Evolutionary conservation across 345 rosid species (phyloP).

Genomic region (Dipteronia dyeriana): DNA sequence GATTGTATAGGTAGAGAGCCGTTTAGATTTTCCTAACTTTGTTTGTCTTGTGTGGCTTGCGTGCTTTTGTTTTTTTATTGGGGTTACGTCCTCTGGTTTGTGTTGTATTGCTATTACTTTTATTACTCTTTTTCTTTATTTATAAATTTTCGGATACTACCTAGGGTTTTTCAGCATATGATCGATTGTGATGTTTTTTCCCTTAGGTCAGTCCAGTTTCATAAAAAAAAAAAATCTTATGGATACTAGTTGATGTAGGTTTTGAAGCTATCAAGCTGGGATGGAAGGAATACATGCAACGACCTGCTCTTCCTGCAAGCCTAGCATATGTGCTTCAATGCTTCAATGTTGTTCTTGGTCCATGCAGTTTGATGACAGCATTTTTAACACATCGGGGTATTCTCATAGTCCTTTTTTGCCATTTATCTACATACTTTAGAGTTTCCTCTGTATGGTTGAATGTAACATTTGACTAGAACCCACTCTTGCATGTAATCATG

Average conservation of each 20-base stretch:
- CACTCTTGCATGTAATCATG: background rate
- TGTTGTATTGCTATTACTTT: too few relatives aligned
- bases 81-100: too few relatives aligned
- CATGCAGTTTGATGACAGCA: constrained; percentile 95
- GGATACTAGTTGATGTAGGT: constrained; percentile 46
- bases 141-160: too few relatives aligned
- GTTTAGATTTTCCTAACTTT: too few relatives aligned
- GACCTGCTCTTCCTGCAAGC: constrained; percentile 96
- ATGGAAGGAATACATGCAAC: constrained; percentile 92
- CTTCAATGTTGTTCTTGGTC: constrained; percentile 87
- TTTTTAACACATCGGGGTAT: constrained; percentile 87
- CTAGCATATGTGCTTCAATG: constrained; percentile 83
- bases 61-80: too few relatives aligned
- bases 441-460: background rate
- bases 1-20: too few relatives aligned
- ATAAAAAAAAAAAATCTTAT: too few relatives aligned
- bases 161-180: too few relatives aligned
- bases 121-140: too few relatives aligned
- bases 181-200: too few relatives aligned
- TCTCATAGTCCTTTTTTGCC: background rate
- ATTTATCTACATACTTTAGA: background rate
- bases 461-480: background rate
- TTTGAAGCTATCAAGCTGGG: constrained; percentile 87
- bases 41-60: too few relatives aligned
- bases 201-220: too few relatives aligned